A percentile compares a stretch with the other conserved stretches of the same genome.
phyloP scores from a whole-genome alignment of 169 alveolate genomes.

The Toxoplasma gondii region DNA sequence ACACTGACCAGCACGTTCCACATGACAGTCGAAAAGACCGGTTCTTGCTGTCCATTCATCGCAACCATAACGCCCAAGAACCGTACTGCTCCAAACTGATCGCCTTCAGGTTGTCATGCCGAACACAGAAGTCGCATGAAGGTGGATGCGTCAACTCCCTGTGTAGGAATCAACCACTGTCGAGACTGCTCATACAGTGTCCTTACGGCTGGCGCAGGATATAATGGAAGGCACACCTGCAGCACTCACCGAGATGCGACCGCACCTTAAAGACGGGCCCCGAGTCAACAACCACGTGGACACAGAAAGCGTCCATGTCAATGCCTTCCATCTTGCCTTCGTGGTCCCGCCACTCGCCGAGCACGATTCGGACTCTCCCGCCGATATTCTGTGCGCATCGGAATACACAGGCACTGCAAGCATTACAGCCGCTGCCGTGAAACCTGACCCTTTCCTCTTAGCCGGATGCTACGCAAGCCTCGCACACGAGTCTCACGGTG shows the following conservation, averaged over 20 bases:
- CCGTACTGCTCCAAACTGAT: too few species aligned
- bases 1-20: too few species aligned
- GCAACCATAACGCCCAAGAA: too few species aligned
- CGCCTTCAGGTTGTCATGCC: too few species aligned
- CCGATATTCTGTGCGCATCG: constrained; percentile 58
- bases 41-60: too few species aligned
- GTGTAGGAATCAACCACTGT: background rate
- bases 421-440: background rate
- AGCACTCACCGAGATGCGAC: background rate
- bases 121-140: background rate
- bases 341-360: constrained; percentile 63
- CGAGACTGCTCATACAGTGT: background rate
- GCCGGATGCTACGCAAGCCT: too few species aligned
- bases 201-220: too few species aligned
- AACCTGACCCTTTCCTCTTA: too few species aligned
- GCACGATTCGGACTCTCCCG: constrained; percentile 57
- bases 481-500: too few species aligned
- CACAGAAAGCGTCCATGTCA: constrained; percentile 49
- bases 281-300: constrained; percentile 28
- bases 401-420: background rate
- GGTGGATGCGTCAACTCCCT: background rate
- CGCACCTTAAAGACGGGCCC: constrained; percentile 59
- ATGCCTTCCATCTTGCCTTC: constrained; percentile 58
- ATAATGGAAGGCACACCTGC: too few species aligned
- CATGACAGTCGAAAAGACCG: too few species aligned